phyloP scores from a whole-genome alignment of 768 basidiomycete species.

The Agaricus subrufescens region DNA sequence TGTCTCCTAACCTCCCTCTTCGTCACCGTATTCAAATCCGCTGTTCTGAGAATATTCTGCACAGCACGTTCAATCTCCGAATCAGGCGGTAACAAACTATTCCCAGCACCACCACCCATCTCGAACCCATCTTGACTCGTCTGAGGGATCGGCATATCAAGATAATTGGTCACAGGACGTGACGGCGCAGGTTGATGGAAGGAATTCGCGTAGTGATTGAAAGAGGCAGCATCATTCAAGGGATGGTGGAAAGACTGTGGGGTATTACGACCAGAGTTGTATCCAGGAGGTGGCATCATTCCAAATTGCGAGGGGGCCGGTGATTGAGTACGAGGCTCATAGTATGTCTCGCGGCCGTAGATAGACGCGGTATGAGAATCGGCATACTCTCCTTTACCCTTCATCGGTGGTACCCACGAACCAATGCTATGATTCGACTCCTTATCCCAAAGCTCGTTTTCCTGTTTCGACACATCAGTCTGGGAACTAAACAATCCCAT shows the following conservation, averaged over 20 bases:
- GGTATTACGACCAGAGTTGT: conserved; percentile 75
- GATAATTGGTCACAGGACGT: conserved; percentile 70
- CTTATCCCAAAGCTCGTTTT: conserved; percentile 97
- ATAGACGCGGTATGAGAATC: conserved; percentile 76
- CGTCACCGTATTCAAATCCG: conserved; percentile 87
- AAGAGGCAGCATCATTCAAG: conserved; percentile 23
- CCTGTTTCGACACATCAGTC: conserved; percentile 33
- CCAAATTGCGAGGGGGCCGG: conserved; percentile 69
- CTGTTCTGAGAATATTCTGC: conserved; percentile 63
- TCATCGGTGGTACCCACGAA: conserved; percentile 82
- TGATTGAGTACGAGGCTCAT: conserved; percentile 72
- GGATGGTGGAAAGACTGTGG: conserved; percentile 48
- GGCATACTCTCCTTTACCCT: conserved; percentile 70
- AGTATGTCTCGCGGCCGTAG: conserved; percentile 85
- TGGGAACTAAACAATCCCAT: neutral
- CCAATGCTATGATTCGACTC: conserved; percentile 95
- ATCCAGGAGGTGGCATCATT: conserved; percentile 59
- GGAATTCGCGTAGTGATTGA: conserved; percentile 2
- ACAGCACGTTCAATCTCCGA: conserved; percentile 72
- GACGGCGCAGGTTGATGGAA: conserved; percentile 63
- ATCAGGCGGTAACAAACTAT: conserved; percentile 54
- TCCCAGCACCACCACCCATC: conserved; percentile 12
- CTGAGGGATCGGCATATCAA: conserved; percentile 62
- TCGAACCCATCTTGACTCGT: conserved; percentile 51
- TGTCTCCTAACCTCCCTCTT: conserved; percentile 86